These are phyloP conservation scores for Nymphaea thermarum DNA, from an alignment of 164 flowering plant genomes.

Conservation along the genomic window DNA sequence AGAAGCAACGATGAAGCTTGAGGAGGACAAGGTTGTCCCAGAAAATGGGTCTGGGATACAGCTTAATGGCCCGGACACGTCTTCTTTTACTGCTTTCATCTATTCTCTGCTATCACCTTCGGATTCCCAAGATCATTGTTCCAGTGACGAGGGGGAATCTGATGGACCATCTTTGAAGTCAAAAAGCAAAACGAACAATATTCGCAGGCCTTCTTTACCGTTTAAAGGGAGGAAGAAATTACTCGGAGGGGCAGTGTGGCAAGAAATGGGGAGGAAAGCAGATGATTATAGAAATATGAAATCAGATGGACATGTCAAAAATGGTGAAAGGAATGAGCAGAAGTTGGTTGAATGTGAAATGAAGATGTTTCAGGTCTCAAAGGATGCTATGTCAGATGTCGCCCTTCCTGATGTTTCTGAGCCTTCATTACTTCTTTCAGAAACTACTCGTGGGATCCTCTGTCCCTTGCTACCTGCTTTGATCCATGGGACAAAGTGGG, in stretches of 20 bases:
- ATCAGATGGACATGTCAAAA: slow-evolving; percentile 17
- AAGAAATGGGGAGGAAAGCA: slow-evolving; percentile 27
- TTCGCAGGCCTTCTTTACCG: slow-evolving; percentile 50
- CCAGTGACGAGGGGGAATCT: slow-evolving; percentile 19
- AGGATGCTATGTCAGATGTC: slow-evolving; percentile 11
- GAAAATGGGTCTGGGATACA: slow-evolving; percentile 8
- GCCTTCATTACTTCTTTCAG: slow-evolving; percentile 73
- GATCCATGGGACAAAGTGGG: slow-evolving; percentile 77
- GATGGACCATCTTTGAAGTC: slow-evolving; percentile 17
- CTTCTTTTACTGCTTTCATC: slow-evolving; percentile 84
- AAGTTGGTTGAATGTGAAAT: slow-evolving; percentile 28
- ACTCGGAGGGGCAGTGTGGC: slow-evolving; percentile 28
- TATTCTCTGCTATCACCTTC: slow-evolving; percentile 55
- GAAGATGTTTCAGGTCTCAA: slow-evolving; percentile 20
- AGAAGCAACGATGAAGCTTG: background rate
- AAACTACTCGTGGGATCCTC: slow-evolving; percentile 40
- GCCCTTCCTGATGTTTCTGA: slow-evolving; percentile 63
- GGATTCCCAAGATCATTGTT: slow-evolving; percentile 22
- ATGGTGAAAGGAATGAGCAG: slow-evolving; percentile 21
- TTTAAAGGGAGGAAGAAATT: slow-evolving; percentile 46
- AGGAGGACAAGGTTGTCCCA: background rate
- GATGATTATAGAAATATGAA: slow-evolving; percentile 24
- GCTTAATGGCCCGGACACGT: slow-evolving; percentile 84
- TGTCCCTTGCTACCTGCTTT: slow-evolving; percentile 75
- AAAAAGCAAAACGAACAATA: slow-evolving; percentile 24